Evolutionary conservation across 2,329 filamentous ascomycete species (phyloP), one percentile per base, ranked within the genome.

Genomic region (Domatiomyces catenatus): DNA sequence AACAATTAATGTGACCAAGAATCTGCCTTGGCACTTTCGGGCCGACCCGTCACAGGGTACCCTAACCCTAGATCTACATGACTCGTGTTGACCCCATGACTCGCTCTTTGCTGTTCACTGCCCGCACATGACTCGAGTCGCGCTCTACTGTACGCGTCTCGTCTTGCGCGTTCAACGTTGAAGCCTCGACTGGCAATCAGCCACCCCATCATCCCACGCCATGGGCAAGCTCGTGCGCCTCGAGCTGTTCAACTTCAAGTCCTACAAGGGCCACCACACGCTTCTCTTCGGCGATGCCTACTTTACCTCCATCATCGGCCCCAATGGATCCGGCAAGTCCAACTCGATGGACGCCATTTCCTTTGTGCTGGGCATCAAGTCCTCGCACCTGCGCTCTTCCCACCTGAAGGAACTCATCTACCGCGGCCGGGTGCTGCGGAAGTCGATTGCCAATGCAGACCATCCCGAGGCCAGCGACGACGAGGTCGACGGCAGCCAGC

Each of bases 331-430:
- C 36, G 92, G 92, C 58, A 98, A 98, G 69, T 98, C 92, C 18
- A 98, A 98, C 67, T 94, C 89, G 53, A 98, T 98, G 92, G 92
- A 98, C 67, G 92, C 92, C 60, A 98, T 98, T 60, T 98, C 92
- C 58, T 98, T 98, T 69, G 92, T 98, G 53, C 79, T 98, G 51
- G 92, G 92, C 58, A 96, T 98, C 67, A 95, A 96, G 67, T 98
- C 92, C 2, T 93, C 90, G n/a, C 90, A 96, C 66, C 75, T 98
- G 50, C 87, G 92, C 62, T 98, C 93, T 2, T 81, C 87, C 36
- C 88, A 96, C 62, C 79, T 98, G 20, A 86, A 87, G 67, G 92
- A 98, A 64, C 77, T 98, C 36, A 86, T 98, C 50, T 98, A 98
- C 66, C 89, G 92, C 58, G 93, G 92, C 48, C 84, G 90, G 58